Conservation (phyloP, 108 stramenopile genomes). For the Conticribra guillardii region DNA sequence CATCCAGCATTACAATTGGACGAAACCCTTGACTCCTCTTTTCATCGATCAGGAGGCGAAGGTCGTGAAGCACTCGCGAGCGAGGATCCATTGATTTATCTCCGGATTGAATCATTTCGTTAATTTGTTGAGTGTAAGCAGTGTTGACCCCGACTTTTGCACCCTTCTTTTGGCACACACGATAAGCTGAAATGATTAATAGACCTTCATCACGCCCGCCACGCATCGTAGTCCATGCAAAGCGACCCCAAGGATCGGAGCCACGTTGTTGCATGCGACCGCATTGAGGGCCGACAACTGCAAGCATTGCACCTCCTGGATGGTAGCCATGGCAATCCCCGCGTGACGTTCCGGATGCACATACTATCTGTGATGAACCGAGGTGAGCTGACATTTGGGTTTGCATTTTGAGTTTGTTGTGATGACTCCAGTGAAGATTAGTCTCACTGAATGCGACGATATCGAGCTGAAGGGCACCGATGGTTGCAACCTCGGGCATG, state of each 20-base stretch:
- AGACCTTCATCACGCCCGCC: slow-evolving; percentile 7
- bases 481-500: too few species aligned
- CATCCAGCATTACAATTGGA: slow-evolving; percentile 2
- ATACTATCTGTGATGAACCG: neutral
- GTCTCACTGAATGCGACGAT: slow-evolving; percentile 1
- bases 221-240: neutral
- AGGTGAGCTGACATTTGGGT: neutral
- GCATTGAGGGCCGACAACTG: neutral
- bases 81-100: slow-evolving; percentile 2
- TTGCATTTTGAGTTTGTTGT: neutral
- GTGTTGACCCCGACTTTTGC: too few species aligned
- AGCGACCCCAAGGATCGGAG: slow-evolving; percentile 6
- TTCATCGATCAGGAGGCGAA: neutral
- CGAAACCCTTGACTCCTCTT: neutral
- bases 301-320: too few species aligned
- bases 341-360: neutral
- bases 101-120: neutral
- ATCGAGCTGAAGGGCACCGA: too few species aligned
- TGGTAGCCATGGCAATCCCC: neutral
- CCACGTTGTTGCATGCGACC: neutral
- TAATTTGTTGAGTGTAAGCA: too few species aligned
- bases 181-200: too few species aligned
- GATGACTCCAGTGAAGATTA: neutral
- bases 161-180: too few species aligned
- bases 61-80: neutral